Evolutionary conservation across 2,329 filamentous ascomycete genomes (phyloP), one percentile per base, ranked within the genome.

Genomic region (Ampelomyces quisqualis): DNA sequence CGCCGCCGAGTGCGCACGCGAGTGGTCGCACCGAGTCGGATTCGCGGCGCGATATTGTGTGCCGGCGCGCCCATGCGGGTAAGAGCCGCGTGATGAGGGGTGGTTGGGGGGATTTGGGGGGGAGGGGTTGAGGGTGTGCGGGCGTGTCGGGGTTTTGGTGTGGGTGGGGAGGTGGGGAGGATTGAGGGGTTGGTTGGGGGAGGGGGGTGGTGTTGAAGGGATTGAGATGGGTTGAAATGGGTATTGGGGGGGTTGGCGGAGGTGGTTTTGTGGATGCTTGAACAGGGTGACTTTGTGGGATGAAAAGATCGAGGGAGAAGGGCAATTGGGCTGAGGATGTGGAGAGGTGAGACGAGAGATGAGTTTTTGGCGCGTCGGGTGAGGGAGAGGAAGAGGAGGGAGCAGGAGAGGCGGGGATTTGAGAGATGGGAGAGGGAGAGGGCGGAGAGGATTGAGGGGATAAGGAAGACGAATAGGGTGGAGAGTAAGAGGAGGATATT

Each of bases 261-360:
- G 11, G 38, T 42, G 23, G 19, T 46, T 22, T 26, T 32, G n/a
- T 39, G 35, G 21, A 27, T 46, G 35, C 30, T 46, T 7, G 32
- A 34, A 19, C 22, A 46, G 9, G 27, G 32, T 9, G 38, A 37
- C 9, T 46, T 20, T n/a, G 22, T 13, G 22, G 23, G 21, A 15
- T 13, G 42, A 10, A 46, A 37, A 20, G 35, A 24, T 7, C 38
- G 35, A 17, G 27, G 39, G 2, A 28, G 28, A 5, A 28, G 28
- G 2, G 43, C 38, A 27, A 17, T 39, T n/a, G 23, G 30, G 13
- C 19, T 7, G 15, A 30, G 28, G 13, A 22, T 22, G 5, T 46
- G 43, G 43, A 39, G 35, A 9, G 7, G 5, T 3, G 18, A 30
- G 17, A 30, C 15, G 1, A 39, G 30, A 19, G 38, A 6, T 2